These are phyloP conservation scores for Aaosphaeria pasadenensis DNA, from an alignment of 2,329 filamentous ascomycete genomes.

Conservation along the genomic window DNA sequence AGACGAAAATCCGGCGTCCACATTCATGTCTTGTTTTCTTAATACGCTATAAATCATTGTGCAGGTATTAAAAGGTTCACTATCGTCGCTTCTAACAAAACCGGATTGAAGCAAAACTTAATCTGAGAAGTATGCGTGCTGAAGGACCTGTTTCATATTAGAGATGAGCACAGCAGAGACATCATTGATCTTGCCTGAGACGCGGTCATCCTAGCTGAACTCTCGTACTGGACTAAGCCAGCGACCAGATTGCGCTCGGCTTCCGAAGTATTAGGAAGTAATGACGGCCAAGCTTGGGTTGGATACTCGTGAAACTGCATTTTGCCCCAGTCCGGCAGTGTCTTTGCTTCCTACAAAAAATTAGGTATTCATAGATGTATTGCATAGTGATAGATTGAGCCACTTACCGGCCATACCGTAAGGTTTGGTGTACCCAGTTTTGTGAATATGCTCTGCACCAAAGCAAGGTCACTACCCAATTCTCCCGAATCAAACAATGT, in stretches of 20 bases:
- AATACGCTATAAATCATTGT: no score
- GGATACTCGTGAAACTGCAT: slow-evolving; percentile 76
- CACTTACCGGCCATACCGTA: slow-evolving; percentile 74
- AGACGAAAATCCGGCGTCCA: no score
- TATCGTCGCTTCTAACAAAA: no score
- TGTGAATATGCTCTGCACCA: slow-evolving; percentile 91
- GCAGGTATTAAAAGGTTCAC: no score
- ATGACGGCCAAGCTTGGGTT: slow-evolving; percentile 62
- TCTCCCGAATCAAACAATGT: slow-evolving; percentile 84
- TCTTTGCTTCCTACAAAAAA: slow-evolving; percentile 54
- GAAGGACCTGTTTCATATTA: slow-evolving; percentile 16
- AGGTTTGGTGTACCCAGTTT: slow-evolving; percentile 81
- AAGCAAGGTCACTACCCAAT: slow-evolving; percentile 83
- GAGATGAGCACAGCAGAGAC: no score
- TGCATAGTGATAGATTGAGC: not conserved
- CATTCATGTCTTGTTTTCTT: no score
- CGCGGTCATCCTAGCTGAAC: slow-evolving; percentile 63
- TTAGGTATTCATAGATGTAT: slow-evolving; percentile 5
- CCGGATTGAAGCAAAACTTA: not conserved
- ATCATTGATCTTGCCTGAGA: slow-evolving; percentile 47
- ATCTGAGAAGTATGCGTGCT: slow-evolving; percentile 18
- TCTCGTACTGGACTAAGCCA: slow-evolving; percentile 70
- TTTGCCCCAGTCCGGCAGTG: slow-evolving; percentile 83
- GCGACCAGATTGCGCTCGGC: slow-evolving; percentile 64
- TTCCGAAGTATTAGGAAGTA: slow-evolving; percentile 62